Evolutionary conservation across 441 rosid species (phyloP).

Genomic region (Hura crepitans): DNA sequence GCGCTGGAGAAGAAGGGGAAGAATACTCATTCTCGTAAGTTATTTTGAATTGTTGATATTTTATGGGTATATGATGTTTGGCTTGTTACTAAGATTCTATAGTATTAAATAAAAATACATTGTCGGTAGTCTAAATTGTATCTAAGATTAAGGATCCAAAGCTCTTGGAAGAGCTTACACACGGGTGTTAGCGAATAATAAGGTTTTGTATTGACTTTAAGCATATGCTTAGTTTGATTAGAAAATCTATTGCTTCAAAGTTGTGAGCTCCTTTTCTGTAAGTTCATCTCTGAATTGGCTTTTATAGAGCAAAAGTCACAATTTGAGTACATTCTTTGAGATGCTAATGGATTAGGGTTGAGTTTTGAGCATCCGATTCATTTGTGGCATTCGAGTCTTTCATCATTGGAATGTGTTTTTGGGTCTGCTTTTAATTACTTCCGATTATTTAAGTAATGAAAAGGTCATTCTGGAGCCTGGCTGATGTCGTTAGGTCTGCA

Average conservation of each 20-base stretch:
- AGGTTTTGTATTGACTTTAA: not conserved
- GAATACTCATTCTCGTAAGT: not conserved
- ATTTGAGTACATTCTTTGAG: not conserved
- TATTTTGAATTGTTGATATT: not conserved
- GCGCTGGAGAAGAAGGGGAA: slow-evolving; percentile 1
- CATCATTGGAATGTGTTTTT: not conserved
- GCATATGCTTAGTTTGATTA: not conserved
- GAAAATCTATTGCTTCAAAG: not conserved
- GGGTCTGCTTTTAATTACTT: not conserved
- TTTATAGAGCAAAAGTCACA: not conserved
- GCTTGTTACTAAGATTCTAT: not conserved
- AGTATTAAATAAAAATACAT: not conserved
- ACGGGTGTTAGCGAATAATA: too few species aligned
- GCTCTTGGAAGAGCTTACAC: not conserved
- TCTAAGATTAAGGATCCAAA: not conserved
- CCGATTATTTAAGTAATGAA: not conserved
- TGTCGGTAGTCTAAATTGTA: not conserved
- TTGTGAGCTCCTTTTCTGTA: not conserved
- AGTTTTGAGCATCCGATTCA: not conserved
- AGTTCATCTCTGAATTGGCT: not conserved
- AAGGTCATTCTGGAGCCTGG: not conserved
- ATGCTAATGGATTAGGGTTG: not conserved
- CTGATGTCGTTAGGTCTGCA: not conserved
- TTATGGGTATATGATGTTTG: not conserved
- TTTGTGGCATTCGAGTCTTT: not conserved